phyloP scores from a whole-genome alignment of 2,329 filamentous ascomycete species.

The Claviceps lovelessii region DNA sequence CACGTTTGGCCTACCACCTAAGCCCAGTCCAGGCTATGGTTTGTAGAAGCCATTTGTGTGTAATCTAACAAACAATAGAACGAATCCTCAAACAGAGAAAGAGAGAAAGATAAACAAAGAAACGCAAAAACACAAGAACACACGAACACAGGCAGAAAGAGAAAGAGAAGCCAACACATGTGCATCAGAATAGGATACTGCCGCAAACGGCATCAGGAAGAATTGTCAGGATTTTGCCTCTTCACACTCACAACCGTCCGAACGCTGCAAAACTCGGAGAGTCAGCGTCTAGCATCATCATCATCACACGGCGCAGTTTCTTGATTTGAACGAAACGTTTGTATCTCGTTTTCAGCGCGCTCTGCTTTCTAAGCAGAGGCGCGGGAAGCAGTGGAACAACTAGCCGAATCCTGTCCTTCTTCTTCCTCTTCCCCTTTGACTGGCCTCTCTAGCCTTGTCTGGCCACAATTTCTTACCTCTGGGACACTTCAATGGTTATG shows the following conservation, averaged over 20 bases:
- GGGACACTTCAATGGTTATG: not conserved
- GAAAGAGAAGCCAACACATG: not conserved
- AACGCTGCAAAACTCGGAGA: not conserved
- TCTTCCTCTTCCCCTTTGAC: not conserved
- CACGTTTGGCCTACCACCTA: conserved; percentile 34
- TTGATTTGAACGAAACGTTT: not conserved
- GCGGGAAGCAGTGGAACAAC: not conserved
- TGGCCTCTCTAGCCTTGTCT: not conserved
- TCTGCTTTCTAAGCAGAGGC: not conserved
- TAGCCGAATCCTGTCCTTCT: not conserved
- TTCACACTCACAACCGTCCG: not conserved
- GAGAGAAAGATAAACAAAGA: not conserved
- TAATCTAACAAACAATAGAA: not conserved
- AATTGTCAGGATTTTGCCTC: not conserved
- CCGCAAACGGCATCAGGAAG: not conserved
- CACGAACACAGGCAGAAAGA: not conserved
- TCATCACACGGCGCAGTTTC: not conserved
- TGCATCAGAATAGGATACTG: not conserved
- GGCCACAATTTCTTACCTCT: not conserved
- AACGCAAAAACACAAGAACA: not conserved
- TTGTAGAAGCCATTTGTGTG: conserved; percentile 10
- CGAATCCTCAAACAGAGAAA: not conserved
- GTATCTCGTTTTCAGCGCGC: not conserved
- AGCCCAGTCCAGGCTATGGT: conserved; percentile 25
- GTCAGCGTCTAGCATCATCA: not conserved